These are phyloP conservation scores for Mycena rosella DNA, from an alignment of 768 basidiomycete genomes.

Conservation along the genomic window DNA sequence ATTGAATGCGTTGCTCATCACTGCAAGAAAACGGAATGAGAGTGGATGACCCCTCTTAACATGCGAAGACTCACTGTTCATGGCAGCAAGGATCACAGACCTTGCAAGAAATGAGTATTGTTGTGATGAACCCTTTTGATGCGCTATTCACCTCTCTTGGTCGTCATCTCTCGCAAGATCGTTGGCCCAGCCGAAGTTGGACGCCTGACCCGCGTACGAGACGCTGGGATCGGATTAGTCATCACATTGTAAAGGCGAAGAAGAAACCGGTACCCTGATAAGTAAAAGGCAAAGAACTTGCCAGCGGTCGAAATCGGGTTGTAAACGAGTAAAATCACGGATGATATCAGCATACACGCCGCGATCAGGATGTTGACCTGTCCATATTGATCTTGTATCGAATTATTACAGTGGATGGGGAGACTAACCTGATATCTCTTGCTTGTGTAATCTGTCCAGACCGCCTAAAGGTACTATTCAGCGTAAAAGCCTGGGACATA, in stretches of 20 bases:
- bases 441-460: constrained; percentile 69
- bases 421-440: constrained; percentile 38
- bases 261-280: constrained; percentile 38
- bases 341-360: constrained; percentile 33
- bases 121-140: too few relatives aligned
- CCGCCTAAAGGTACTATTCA: constrained; percentile 17
- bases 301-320: constrained; percentile 56
- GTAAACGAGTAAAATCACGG: constrained; percentile 33
- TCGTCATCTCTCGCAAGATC: constrained; percentile 79
- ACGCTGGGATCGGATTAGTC: constrained; percentile 66
- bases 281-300: constrained; percentile 85
- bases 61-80: constrained; percentile 65
- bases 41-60: neutral
- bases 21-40: constrained; percentile 11
- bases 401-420: too few relatives aligned
- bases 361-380: constrained; percentile 36
- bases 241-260: neutral
- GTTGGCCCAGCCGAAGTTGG: constrained; percentile 88
- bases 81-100: constrained; percentile 81
- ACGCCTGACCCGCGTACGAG: constrained; percentile 81
- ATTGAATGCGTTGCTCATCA: constrained; percentile 38
- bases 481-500: neutral
- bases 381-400: too few relatives aligned
- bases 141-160: constrained; percentile 74
- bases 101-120: too few relatives aligned